Base-by-base conservation (phyloP, 441 rosid species). In the Euphorbia schlechtendalii region DNA sequence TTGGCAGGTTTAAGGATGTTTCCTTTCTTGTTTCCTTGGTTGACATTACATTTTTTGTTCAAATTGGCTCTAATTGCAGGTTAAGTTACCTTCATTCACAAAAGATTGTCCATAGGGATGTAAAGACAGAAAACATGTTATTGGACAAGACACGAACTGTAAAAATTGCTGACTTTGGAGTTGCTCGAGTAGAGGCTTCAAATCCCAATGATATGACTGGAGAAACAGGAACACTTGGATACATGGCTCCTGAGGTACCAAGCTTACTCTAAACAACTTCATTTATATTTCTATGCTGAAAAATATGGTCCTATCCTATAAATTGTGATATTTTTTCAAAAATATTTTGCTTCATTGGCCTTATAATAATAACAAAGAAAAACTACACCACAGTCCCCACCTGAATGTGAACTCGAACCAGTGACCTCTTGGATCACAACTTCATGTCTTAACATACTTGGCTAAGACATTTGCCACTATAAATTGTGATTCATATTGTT, bases 151-250 rank as follows among this genome's bases (percentile, higher is more conserved):
- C 86, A 0, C 82, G 97, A n/a, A 87, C 88, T 0, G 80, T 93
- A 4, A 93, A 93, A 71, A 90, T 93, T 48, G 97, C 99, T 0
- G 99, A 93, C 73, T 93, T 93, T 46, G 99, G 99, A 59, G 97
- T 90, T 63, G 99, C 97, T 28, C 86, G 99, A 36, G 82, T 93
- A 36, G 99, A 93, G 75, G 97, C 96, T 45, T 90, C 97, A 53
- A 93, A 90, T 78, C 96, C 99, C 56, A 86, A 83, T 73, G 99
- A 93, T 70, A 93, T 93, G 99, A 93, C 97, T 28, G 99, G 97
- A 63, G 96, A 88, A 76, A 93, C 99, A 5, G 99, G 99, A 57
- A 93, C 97, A 49, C 96, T 90, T 55, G 96, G 96, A 53, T 90
- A 93, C 83, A 93, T 93, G 97, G 99, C 97, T 74, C 97, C 97